A percentile compares a stretch with the other conserved stretches of the same genome.
These are phyloP conservation scores for Colletotrichum viniferum DNA, from an alignment of 2,329 filamentous ascomycete species.

Conservation along the genomic window DNA sequence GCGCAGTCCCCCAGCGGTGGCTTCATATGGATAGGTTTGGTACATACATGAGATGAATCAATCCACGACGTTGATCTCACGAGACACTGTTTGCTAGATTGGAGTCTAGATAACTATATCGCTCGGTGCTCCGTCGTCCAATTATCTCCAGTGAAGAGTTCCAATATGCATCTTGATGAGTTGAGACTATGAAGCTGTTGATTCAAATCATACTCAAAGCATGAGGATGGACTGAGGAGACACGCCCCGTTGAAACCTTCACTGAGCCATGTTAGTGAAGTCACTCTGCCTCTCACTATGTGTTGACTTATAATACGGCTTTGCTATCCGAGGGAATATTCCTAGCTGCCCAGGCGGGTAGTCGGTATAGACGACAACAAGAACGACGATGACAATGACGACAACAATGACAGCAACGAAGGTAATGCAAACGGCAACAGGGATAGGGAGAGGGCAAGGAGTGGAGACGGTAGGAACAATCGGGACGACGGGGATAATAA, in stretches of 20 bases:
- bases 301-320: no score
- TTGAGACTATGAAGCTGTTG: neutral
- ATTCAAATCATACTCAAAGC: neutral
- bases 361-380: no score
- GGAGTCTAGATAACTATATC: accelerated
- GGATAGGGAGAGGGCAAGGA: no score
- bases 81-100: neutral
- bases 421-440: no score
- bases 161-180: neutral
- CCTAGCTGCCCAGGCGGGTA: no score
- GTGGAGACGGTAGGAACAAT: no score
- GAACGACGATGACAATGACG: no score
- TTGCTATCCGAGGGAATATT: no score
- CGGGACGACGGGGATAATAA: no score
- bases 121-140: neutral
- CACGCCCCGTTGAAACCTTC: accelerated
- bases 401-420: no score
- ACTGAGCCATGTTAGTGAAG: accelerated
- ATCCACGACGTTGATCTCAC: accelerated
- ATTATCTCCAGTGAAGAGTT: neutral
- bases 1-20: neutral
- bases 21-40: neutral
- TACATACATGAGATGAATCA: neutral
- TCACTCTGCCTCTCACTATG: no score
- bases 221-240: neutral